Conservation (phyloP, 1,139 yeast genomes). For the Yamadazyma blattariae region DNA sequence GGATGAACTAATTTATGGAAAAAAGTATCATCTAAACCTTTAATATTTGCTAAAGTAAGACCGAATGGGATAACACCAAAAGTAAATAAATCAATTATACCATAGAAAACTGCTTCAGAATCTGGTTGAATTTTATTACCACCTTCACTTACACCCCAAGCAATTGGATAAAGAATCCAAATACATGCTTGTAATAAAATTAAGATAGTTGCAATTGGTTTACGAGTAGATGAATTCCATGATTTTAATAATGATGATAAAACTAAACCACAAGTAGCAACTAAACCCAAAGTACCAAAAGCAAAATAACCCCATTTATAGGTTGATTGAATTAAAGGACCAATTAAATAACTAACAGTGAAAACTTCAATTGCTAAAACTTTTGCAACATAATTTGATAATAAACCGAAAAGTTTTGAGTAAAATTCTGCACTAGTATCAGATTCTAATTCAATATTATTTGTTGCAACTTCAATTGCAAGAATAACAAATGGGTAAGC, state of each 20-base stretch:
- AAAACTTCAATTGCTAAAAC: slow-evolving; percentile 46
- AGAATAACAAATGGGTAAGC: slow-evolving; percentile 55
- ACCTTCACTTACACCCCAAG: slow-evolving; percentile 67
- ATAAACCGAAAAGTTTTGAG: slow-evolving; percentile 21
- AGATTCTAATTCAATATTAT: slow-evolving; percentile 23
- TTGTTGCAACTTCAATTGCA: slow-evolving; percentile 45
- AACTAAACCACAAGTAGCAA: slow-evolving; percentile 36
- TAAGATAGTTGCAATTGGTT: slow-evolving; percentile 22
- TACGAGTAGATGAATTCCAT: slow-evolving; percentile 12
- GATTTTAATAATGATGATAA: slow-evolving; percentile 14
- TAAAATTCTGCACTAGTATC: slow-evolving; percentile 19
- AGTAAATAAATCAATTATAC: slow-evolving; percentile 52
- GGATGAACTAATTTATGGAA: slow-evolving; percentile 6
- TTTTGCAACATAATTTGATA: slow-evolving; percentile 27
- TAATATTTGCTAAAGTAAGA: slow-evolving; percentile 30
- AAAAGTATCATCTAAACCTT: slow-evolving; percentile 24
- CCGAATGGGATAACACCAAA: slow-evolving; percentile 42
- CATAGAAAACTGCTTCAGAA: slow-evolving; percentile 66
- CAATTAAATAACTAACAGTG: slow-evolving; percentile 54
- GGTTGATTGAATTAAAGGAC: slow-evolving; percentile 50
- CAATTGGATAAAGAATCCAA: slow-evolving; percentile 52
- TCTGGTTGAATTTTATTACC: slow-evolving; percentile 65
- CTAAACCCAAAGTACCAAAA: slow-evolving; percentile 33
- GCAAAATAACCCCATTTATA: slow-evolving; percentile 69
- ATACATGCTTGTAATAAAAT: slow-evolving; percentile 31